phyloP scores from a whole-genome alignment of 2,329 filamentous ascomycete genomes.

The Phyllosticta ampelicida region DNA sequence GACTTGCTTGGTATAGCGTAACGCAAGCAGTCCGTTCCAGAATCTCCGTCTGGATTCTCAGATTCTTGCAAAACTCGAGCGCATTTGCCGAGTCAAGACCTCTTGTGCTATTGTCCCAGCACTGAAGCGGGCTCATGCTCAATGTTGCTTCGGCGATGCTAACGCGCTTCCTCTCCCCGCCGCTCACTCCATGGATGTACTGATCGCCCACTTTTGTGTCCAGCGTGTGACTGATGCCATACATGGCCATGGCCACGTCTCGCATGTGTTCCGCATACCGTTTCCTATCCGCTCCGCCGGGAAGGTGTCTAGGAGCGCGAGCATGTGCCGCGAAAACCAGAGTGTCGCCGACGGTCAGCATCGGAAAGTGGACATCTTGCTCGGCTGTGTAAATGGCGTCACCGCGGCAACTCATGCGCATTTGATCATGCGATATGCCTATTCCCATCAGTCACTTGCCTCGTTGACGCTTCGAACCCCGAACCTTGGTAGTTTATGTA shows the following conservation, averaged over 20 bases:
- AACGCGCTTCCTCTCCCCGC: slow-evolving; percentile 71
- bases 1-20: slow-evolving; percentile 63
- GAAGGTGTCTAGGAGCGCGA: slow-evolving; percentile 51
- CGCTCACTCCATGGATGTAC: slow-evolving; percentile 62
- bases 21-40: slow-evolving; percentile 56
- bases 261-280: slow-evolving; percentile 52
- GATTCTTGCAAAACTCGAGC: slow-evolving; percentile 61
- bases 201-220: slow-evolving; percentile 67
- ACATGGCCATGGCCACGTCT: slow-evolving; percentile 66
- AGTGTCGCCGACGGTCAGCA: slow-evolving; percentile 67
- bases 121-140: slow-evolving; percentile 51
- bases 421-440: slow-evolving; percentile 59
- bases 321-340: slow-evolving; percentile 66
- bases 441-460: not conserved
- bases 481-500: slow-evolving; percentile 73
- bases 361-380: slow-evolving; percentile 71
- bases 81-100: slow-evolving; percentile 67
- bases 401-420: slow-evolving; percentile 68
- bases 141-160: slow-evolving; percentile 70
- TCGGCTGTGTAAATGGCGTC: slow-evolving; percentile 83
- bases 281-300: slow-evolving; percentile 44
- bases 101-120: slow-evolving; percentile 71
- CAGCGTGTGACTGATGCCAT: slow-evolving; percentile 61
- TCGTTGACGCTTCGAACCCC: not conserved
- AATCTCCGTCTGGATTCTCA: slow-evolving; percentile 57